Conservation (phyloP, 1,284 basidiomycete species). For the Puccinia triticina region DNA sequence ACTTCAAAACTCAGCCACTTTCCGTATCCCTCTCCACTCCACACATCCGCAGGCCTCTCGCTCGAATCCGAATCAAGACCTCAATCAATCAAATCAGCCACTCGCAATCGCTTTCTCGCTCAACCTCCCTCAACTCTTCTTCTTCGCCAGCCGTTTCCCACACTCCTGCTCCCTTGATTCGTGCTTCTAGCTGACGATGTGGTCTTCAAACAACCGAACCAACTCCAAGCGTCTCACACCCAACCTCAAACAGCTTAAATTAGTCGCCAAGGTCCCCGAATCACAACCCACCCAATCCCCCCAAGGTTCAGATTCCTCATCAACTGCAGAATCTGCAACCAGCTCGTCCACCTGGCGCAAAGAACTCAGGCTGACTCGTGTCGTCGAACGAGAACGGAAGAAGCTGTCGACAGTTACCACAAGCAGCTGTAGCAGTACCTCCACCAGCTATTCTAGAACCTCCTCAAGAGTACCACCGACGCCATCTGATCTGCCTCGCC, state of each 20-base stretch:
- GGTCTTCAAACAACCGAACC: background rate
- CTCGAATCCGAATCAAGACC: too few relatives aligned
- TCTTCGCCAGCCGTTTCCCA: background rate
- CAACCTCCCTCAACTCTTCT: background rate
- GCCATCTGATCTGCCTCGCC: conserved; percentile 17
- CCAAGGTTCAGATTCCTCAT: background rate
- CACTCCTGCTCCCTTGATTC: background rate
- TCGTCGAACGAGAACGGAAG: conserved; percentile 36
- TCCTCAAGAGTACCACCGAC: conserved; percentile 19
- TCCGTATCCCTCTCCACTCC: too few relatives aligned
- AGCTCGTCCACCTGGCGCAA: conserved; percentile 24
- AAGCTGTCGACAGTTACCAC: conserved; percentile 37
- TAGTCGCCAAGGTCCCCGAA: background rate
- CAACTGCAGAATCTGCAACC: background rate
- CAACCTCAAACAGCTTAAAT: conserved; percentile 19
- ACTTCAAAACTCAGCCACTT: too few relatives aligned
- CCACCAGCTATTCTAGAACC: conserved; percentile 9
- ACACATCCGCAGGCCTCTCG: too few relatives aligned
- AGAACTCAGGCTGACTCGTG: conserved; percentile 28
- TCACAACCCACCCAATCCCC: background rate
- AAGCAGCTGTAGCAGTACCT: conserved; percentile 18
- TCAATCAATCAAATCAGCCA: too few relatives aligned
- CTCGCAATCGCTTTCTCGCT: too few relatives aligned
- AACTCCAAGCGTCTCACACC: conserved; percentile 4
- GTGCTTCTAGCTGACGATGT: background rate